Evolutionary conservation across 164 flowering plant species (phyloP).

Genomic region (Nymphaea thermarum): DNA sequence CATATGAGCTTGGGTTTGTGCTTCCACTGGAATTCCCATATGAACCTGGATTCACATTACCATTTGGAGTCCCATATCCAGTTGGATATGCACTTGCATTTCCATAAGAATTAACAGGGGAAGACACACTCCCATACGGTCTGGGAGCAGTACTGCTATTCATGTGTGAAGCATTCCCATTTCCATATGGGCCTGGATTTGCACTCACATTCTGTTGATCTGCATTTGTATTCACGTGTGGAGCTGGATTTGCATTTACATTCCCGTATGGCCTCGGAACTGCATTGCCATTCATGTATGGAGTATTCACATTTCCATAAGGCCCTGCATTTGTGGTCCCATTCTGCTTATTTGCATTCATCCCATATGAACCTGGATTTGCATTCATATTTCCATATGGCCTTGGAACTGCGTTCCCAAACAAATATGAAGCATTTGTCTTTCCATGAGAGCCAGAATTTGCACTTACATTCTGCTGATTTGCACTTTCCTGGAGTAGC

Average conservation of each 20-base stretch:
- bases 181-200: background rate
- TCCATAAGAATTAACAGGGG: background rate
- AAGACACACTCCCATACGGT: background rate
- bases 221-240: background rate
- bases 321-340: background rate
- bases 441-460: background rate
- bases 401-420: background rate
- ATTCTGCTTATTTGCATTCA: background rate
- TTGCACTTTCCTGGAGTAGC: constrained; percentile 18
- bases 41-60: background rate
- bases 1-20: background rate
- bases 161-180: background rate
- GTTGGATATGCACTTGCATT: background rate
- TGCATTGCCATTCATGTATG: background rate
- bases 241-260: background rate
- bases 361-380: background rate
- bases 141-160: background rate
- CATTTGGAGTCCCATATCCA: background rate
- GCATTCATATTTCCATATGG: background rate
- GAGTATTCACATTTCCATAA: background rate
- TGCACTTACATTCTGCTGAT: background rate
- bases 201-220: background rate
- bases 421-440: background rate
- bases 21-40: background rate
- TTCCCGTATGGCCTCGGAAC: background rate